Evolutionary conservation across 495 filamentous ascomycete genomes (phyloP), one percentile per base, ranked within the genome.

Genomic region (Daldinia childiae): DNA sequence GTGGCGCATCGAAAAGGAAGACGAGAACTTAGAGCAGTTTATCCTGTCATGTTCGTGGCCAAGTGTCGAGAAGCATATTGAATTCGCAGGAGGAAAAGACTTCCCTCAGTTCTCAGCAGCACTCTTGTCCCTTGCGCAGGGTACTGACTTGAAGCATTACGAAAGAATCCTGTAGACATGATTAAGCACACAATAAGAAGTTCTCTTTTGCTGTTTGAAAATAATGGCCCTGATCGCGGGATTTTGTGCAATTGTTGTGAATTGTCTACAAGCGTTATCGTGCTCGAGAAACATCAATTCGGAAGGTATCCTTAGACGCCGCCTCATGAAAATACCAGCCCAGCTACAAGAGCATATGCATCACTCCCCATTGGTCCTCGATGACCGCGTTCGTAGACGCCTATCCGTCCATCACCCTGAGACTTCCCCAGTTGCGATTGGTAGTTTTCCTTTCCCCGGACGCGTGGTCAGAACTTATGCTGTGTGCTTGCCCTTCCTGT

Each of bases 31-130:
- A 17, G 84, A 87, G 36, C 86, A 89, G 56, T 85, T 82, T 63
- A 80, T 87, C 0, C 45, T 89, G 0, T 80, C 87, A n/a, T 80
- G 69, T 48, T 84, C 86, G 4, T 88, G 85, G 85, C 74, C 80
- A 27, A 74, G 72, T 17, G 79, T 83, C 4, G 82, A 87, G 65
- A 78, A 80, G 59, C 83, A 87, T 60, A 55, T 48, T 30, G 80
- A 67, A 4, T 87, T 86, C 65, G 78, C 72, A 19, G 74, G 79
- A 58, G 74, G 79, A 4, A 71, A 77, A 17, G 79, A 43, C 6
- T 82, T 82, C 26, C 66, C 71, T 39, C 79, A 80, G 62, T 87
- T 84, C 62, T 65, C 41, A 1, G 72, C 77, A 59, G 74, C 81
- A 4, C 68, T 72, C 32, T 39, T 71, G 1, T 64, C 76, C 41